Evolutionary conservation across 192 early-diverging fungal genomes (phyloP), one percentile per base, ranked within the genome.

Genomic region (Coemansia sp.): DNA sequence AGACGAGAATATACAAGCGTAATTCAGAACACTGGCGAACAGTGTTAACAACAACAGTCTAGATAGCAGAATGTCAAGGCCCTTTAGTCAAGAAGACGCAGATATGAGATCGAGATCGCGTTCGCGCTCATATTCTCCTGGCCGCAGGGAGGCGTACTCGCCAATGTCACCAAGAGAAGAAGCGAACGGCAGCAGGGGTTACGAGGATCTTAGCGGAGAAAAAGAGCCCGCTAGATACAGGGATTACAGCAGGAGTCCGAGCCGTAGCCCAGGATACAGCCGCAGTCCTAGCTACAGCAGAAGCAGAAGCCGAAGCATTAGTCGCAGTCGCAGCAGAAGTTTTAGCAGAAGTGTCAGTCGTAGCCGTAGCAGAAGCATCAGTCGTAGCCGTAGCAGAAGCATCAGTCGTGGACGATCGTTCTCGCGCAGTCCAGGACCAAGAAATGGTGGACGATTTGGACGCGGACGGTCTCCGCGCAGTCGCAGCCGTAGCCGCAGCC

Each of bases 111-210:
- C 62, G 6, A 61, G 64, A 54, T 63, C 60, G 12, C 41, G 54
- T 4, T 78, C 76, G 21, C 67, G 69, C 43, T 74, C 77, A 57
- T 15, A n/a, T 41, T 74, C 77, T 40, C 63, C 64, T 18, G 45
- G 62, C 4, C 72, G 57, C 40, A 13, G 19, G 13, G 72, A 49
- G 10, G 72, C 66, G 11, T 74, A 74, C 36, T 55, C 60, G 45
- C 69, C 77, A 16, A 37, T 58, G 26, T 72, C 77, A 32, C 72
- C 77, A 40, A 55, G 74, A 52, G 63, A 39, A 26, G 45, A 22
- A 22, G 40, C 46, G 18, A 52, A 22, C 11, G 21, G 21, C 6
- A 32, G 32, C 32, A 11, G 12, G 22, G 18, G 26, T 8, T 39
- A 39, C 26, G 48, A 60, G 2, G 41, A 40, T 47, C 47, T 26